Percentiles rank a stretch among this genome's conserved stretches.
Evolutionary conservation across 202 grass and related monocot genomes (phyloP).

Genomic region (Panicum virgatum): DNA sequence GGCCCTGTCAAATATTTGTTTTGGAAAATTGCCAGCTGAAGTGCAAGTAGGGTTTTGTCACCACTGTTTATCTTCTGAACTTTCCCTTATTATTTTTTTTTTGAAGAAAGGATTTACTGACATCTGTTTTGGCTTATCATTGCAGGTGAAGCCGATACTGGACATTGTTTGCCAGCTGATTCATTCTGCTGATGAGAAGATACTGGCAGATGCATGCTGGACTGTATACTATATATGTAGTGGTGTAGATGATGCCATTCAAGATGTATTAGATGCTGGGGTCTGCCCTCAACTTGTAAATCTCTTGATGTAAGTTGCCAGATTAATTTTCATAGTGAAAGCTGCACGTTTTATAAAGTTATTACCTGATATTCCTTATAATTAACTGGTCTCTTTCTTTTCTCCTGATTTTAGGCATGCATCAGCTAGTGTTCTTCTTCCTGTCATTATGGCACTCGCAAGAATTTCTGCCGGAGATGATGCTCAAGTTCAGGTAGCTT

Average conservation of each 20-base stretch:
- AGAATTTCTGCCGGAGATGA: constrained; percentile 78
- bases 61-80: background rate
- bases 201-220: constrained; percentile 76
- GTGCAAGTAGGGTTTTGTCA: constrained; percentile 50
- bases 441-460: constrained; percentile 53
- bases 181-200: constrained; percentile 77
- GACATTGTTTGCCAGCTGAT: constrained; percentile 70
- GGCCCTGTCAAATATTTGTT: constrained; percentile 80
- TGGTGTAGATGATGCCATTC: constrained; percentile 44
- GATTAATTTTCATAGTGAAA: constrained; percentile 27
- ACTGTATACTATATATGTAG: constrained; percentile 61
- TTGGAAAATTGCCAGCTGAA: constrained; percentile 64
- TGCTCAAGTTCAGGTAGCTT: constrained; percentile 65
- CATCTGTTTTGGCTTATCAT: constrained; percentile 35
- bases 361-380: background rate
- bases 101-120: constrained; percentile 7
- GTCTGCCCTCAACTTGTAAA: constrained; percentile 65
- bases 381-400: constrained; percentile 7
- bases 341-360: background rate
- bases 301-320: constrained; percentile 73
- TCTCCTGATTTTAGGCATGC: constrained; percentile 53
- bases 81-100: background rate
- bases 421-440: constrained; percentile 62
- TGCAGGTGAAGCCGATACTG: constrained; percentile 69
- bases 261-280: constrained; percentile 56